These are phyloP conservation scores for Narthecium ossifragum DNA, from an alignment of 106 monocot species.

Conservation along the genomic window DNA sequence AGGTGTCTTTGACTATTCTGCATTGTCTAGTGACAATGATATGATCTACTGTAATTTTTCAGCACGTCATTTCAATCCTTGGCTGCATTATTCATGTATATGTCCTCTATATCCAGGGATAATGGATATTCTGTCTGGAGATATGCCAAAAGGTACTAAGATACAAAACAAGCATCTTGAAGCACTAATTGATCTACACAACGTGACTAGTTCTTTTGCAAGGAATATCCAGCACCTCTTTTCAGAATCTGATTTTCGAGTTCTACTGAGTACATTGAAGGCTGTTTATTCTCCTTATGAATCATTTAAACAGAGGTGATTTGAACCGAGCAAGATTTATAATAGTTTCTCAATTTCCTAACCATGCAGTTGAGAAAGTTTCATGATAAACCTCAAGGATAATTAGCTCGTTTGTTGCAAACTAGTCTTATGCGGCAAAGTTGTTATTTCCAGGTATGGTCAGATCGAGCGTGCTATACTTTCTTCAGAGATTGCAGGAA, in stretches of 20 bases:
- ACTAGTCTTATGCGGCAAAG: too few species aligned
- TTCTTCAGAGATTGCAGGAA: constrained; percentile 64
- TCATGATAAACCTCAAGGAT: too few species aligned
- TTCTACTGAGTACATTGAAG: constrained; percentile 68
- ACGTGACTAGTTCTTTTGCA: constrained; percentile 78
- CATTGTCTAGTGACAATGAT: too few species aligned
- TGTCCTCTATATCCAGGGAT: too few species aligned
- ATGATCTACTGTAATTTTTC: too few species aligned
- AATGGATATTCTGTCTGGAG: constrained; percentile 82
- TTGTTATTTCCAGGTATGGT: constrained; percentile 58
- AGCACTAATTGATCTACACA: constrained; percentile 83
- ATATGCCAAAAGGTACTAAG: constrained; percentile 83
- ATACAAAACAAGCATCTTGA: constrained; percentile 76
- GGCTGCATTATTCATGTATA: too few species aligned
- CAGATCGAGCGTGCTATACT: constrained; percentile 83
- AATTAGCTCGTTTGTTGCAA: too few species aligned
- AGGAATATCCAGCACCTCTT: constrained; percentile 93
- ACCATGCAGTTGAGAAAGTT: too few species aligned
- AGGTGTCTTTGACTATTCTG: too few species aligned
- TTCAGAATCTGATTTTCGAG: constrained; percentile 69
- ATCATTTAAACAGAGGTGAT: constrained; percentile 79
- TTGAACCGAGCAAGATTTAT: neutral
- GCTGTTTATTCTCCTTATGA: constrained; percentile 89
- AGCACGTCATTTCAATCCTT: too few species aligned
- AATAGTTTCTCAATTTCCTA: too few species aligned